Base-by-base conservation (phyloP, 176 grass and related monocot species). In the Pontederia crassipes region DNA sequence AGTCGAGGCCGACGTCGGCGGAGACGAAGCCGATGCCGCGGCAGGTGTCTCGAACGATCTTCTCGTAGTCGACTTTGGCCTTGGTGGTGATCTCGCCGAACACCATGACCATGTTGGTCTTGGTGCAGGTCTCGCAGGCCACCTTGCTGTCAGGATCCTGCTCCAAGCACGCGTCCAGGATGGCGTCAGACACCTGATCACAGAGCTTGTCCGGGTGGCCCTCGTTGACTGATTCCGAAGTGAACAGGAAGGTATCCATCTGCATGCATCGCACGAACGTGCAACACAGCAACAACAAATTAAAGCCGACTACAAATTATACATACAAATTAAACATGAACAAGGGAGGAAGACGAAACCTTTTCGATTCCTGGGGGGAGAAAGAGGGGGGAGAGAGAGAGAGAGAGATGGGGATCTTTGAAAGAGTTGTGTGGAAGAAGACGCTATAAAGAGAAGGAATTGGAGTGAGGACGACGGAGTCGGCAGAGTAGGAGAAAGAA, bases 11-110 rank as follows among this genome's bases (percentile, higher is more conserved):
- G 0, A 50, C 62, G 47, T 65, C 17, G 17, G 62, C 18, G 16
- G 62, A 28, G 62, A 65, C 62, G 47, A 65, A 65, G 14, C 62
- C 62, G 46, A 50, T 65, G 17, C 46, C 46, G 10, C 46, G 62
- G 62, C 62, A 65, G 11, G 62, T 28, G 17, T 49, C 62, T 10
- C 58, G 58, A 10, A 61, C 58, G 58, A 65, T 65, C 17, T 65
- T 49, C 46, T 65, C 62, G 58, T 61, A 50, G 62, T 65, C 45
- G 11, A 49, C 58, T 11, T 61, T 61, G 13, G 58, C 58, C 29
- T 61, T 61, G 58, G 58, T 61, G 47, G 47, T 65, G 17, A 65
- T 65, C 62, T 65, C 62, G 4, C 47, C 62, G 12, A 65, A 51
- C 46, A 65, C 46, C 62, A 51, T 65, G 6, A 65, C 47, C 47